Conservation (phyloP, 192 early-diverging fungal species). For the Gamsiella multidivaricata region DNA sequence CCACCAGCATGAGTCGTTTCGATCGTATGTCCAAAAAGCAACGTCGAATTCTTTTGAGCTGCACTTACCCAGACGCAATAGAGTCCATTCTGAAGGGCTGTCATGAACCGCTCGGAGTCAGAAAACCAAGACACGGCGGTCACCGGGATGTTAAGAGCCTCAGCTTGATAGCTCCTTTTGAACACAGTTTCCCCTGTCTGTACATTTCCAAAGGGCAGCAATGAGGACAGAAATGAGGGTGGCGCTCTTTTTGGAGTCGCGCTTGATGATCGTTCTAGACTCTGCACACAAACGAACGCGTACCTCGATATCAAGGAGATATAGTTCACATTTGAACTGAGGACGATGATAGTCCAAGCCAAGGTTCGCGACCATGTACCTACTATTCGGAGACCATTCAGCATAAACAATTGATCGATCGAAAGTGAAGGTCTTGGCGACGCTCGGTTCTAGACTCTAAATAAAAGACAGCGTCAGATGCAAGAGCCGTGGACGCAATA, state of each 20-base stretch:
- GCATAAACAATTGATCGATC: conserved; percentile 1
- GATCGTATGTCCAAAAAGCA: too few relatives aligned
- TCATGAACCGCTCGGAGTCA: conserved; percentile 19
- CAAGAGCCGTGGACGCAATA: too few relatives aligned
- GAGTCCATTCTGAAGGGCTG: conserved; percentile 7
- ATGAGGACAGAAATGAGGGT: background rate
- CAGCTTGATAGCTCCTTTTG: background rate
- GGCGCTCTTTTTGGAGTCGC: too few relatives aligned
- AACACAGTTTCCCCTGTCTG: conserved; percentile 19
- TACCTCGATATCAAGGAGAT: conserved; percentile 19
- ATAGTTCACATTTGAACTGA: background rate
- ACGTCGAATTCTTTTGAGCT: too few relatives aligned
- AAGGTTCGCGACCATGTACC: conserved; percentile 14
- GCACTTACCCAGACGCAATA: conserved; percentile 20
- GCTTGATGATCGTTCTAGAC: too few relatives aligned
- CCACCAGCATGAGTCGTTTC: too few relatives aligned
- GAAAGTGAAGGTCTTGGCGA: conserved; percentile 19
- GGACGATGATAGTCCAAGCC: background rate
- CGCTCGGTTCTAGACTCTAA: conserved; percentile 31
- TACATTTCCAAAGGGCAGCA: background rate
- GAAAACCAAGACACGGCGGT: conserved; percentile 21
- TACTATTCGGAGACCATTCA: conserved; percentile 42
- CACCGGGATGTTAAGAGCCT: background rate
- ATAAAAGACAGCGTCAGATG: too few relatives aligned
- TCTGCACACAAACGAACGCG: too few relatives aligned